Evolutionary conservation across 179 eudicot genomes (phyloP).

Genomic region (Drosera spatulata): DNA sequence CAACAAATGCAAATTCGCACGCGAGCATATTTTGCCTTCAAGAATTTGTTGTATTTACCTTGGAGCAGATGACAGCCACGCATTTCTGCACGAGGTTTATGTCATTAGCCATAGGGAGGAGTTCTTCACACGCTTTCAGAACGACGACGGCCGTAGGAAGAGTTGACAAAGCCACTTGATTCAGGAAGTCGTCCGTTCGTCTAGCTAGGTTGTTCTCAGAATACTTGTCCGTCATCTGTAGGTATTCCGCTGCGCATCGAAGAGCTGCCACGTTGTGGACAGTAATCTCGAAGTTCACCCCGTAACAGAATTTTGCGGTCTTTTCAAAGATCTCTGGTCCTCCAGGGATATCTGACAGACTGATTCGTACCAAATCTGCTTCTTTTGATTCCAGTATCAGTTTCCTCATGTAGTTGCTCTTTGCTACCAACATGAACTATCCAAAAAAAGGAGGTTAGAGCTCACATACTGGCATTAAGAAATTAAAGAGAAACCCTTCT

Average conservation of each 20-base stretch:
- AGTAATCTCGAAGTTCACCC: slow-evolving; percentile 20
- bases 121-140: slow-evolving; percentile 46
- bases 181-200: slow-evolving; percentile 79
- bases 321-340: slow-evolving; percentile 82
- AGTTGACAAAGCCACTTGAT: slow-evolving; percentile 65
- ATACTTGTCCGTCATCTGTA: slow-evolving; percentile 75
- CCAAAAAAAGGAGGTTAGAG: too few species aligned
- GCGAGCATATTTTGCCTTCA: too few species aligned
- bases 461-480: too few species aligned
- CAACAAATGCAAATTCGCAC: too few species aligned
- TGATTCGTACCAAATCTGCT: slow-evolving; percentile 39
- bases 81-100: slow-evolving; percentile 56
- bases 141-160: slow-evolving; percentile 70
- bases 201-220: slow-evolving; percentile 63
- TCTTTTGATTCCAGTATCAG: slow-evolving; percentile 54
- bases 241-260: slow-evolving; percentile 81
- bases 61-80: slow-evolving; percentile 47
- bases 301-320: slow-evolving; percentile 84
- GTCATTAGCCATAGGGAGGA: slow-evolving; percentile 58
- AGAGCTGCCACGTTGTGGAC: slow-evolving; percentile 85
- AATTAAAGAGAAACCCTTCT: too few species aligned
- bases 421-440: slow-evolving; percentile 95
- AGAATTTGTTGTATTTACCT: slow-evolving; percentile 24
- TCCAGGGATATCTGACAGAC: slow-evolving; percentile 79
- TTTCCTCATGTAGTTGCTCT: slow-evolving; percentile 38